These are phyloP conservation scores for Stygiomarasmius scandens DNA, from an alignment of 1,284 basidiomycete genomes.

Conservation along the genomic window DNA sequence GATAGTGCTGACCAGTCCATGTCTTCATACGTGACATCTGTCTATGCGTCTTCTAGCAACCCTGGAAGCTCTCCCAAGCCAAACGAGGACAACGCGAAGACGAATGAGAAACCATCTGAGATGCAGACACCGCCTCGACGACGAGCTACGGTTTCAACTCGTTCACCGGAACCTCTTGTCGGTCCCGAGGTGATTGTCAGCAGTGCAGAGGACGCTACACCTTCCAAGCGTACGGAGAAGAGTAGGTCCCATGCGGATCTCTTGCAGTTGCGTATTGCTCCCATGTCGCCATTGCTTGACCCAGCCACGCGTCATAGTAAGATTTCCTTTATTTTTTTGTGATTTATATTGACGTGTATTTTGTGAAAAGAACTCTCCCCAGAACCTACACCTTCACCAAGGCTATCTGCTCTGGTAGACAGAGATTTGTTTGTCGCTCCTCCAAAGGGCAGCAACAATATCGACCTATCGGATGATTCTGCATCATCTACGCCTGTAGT, in stretches of 20 bases:
- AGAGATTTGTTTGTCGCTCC: constrained; percentile 65
- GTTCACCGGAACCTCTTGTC: constrained; percentile 50
- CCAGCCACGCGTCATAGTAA: constrained; percentile 61
- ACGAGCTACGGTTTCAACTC: constrained; percentile 66
- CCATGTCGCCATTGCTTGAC: constrained; percentile 61
- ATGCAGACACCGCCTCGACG: constrained; percentile 57
- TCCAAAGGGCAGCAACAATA: constrained; percentile 23
- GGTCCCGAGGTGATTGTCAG: constrained; percentile 33
- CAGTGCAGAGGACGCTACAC: constrained; percentile 35
- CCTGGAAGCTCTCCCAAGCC: constrained; percentile 20
- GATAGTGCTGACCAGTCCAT: constrained; percentile 43
- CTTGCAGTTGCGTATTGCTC: constrained; percentile 62
- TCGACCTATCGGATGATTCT: constrained; percentile 2
- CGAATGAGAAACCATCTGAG: constrained; percentile 25
- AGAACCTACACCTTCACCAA: constrained; percentile 49
- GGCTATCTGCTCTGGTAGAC: constrained; percentile 66
- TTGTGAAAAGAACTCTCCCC: constrained; percentile 37
- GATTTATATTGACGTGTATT: background rate
- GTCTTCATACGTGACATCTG: constrained; percentile 30
- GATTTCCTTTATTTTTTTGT: constrained; percentile 20
- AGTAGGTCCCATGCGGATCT: constrained; percentile 66
- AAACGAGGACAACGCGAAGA: background rate
- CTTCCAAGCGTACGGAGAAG: constrained; percentile 68
- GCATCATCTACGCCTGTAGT: constrained; percentile 8
- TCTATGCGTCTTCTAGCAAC: constrained; percentile 23